Evolutionary conservation across 352 stramenopile species (phyloP), one percentile per base, ranked within the genome.

Genomic region (Aphanomyces astaci): DNA sequence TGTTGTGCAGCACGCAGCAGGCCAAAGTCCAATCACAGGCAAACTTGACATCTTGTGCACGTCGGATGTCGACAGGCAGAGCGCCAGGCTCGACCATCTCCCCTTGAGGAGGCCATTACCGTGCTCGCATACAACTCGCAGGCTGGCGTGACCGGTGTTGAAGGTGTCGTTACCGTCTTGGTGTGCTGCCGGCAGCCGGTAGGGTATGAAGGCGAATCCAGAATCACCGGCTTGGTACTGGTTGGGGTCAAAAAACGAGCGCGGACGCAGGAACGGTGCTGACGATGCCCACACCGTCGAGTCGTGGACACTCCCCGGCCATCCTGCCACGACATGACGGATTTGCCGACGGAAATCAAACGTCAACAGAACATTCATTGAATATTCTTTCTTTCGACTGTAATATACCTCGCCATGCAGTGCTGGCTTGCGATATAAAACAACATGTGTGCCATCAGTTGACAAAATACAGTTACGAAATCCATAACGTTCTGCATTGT

Each of bases 401-500:
- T 31, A 55, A 55, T 55, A 55, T 31, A 30, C 48, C 2, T 55
- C 48, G 10, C 48, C 48, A 55, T 55, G 1, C 22, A 55, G 22
- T 25, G 48, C n/a, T 24, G 48, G 48, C 22, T 55, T 55, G 11
- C 27, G 48, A n/a, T 31, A 55, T 2, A 22, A 30, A 1, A 55
- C 48, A 30, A 55, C 48, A 55, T 55, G 48, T 24, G 48, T 55
- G n/a, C 48, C 48, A 55, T 55, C 48, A 43, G 36, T 43, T 43
- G 36, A 7, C 36, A 43, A 43, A 43, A 43, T 15, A 15, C 36
- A 43, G 36, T 43, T 43, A 43, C 36, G 36, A 43, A 43, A 43
- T 43, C 36, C 36, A 43, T 43, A 43, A 7, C 36, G n/a, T 10
- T 55, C n/a, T 15, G 27, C 48, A 55, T 31, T 25, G 11, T 11